Evolutionary conservation across 228 moss, liverwort and hornwort genomes (phyloP).

Genomic region (Sphagnum fallax): DNA sequence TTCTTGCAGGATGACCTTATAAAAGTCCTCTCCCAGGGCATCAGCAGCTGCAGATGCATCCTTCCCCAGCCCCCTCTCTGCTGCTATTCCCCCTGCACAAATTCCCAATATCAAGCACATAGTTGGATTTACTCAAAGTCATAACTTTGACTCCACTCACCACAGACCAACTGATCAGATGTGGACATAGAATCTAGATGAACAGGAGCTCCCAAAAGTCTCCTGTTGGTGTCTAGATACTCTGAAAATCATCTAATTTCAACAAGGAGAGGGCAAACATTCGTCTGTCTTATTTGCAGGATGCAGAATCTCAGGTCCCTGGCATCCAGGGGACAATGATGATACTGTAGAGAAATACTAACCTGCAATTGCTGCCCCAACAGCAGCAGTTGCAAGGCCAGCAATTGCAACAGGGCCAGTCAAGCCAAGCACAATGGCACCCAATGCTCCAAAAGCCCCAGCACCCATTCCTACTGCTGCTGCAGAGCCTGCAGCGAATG

Average conservation of each 20-base stretch:
- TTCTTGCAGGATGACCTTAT: constrained; percentile 57
- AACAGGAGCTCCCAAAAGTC: background rate
- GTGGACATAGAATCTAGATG: background rate
- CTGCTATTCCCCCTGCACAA: constrained; percentile 48
- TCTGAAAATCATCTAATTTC: background rate
- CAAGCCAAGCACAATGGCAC: constrained; percentile 74
- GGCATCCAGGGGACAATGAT: no score
- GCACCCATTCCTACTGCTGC: constrained; percentile 81
- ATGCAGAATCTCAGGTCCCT: no score
- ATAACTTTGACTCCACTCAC: background rate
- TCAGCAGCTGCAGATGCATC: constrained; percentile 42
- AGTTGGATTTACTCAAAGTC: no score
- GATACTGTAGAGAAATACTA: background rate
- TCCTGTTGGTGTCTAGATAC: background rate
- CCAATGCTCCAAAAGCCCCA: constrained; percentile 76
- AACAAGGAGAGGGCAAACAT: background rate
- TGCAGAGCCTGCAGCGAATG: constrained; percentile 65
- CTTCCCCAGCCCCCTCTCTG: constrained; percentile 41
- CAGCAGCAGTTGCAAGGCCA: constrained; percentile 67
- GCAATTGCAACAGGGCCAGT: constrained; percentile 74
- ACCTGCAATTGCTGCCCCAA: constrained; percentile 89
- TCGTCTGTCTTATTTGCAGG: no score
- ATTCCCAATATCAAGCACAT: background rate
- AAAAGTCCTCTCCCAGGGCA: constrained; percentile 63
- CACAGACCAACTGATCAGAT: background rate